Evolutionary conservation across 352 stramenopile genomes (phyloP), one percentile per base, ranked within the genome.

Genomic region (Phytophthora foliorum): DNA sequence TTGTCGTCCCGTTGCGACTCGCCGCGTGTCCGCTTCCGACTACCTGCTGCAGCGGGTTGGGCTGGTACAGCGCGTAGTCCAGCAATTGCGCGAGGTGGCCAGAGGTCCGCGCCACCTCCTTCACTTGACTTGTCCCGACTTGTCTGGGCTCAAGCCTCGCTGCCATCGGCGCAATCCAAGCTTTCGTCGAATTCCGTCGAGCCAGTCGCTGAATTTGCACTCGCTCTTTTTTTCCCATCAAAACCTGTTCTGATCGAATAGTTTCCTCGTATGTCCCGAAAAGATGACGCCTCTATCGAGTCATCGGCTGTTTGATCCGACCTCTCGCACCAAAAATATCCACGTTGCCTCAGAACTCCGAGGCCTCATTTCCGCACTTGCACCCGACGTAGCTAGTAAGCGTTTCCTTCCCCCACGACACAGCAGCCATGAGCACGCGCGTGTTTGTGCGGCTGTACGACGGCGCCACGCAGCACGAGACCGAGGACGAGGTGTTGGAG

Each of bases 401-500:
- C 29, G 29, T 8, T 8, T 34, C n/a, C 9, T 34, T 34, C 29
- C 29, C 29, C 29, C 8, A 34, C 52, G 31, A 68, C 16, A n/a
- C n/a, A n/a, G 46, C 25, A 68, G 56, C n/a, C 48, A 82, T 73
- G 66, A 88, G 70, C 63, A 79, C 83, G 46, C 86, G 86, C 63
- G 86, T 93, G 56, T 93, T 91, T 68, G 86, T 93, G 61, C 83
- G 86, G n/a, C 78, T 93, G 24, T 92, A 88, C 57, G 82, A 92
- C 45, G 79, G 84, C 57, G 57, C 49, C 24, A 73, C 53, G 52
- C 74, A 81, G 55, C 59, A 60, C 55, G 86, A 93, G 57, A 89
- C 78, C 9, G 73, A 86, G 21, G 86, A 88, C 45, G 76, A 91
- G 67, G 78, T 93, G 53, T 63, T 93, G 56, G 79, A 88, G 74